Conservation (phyloP, 768 basidiomycete genomes). For the Leccinum barrowsii region DNA sequence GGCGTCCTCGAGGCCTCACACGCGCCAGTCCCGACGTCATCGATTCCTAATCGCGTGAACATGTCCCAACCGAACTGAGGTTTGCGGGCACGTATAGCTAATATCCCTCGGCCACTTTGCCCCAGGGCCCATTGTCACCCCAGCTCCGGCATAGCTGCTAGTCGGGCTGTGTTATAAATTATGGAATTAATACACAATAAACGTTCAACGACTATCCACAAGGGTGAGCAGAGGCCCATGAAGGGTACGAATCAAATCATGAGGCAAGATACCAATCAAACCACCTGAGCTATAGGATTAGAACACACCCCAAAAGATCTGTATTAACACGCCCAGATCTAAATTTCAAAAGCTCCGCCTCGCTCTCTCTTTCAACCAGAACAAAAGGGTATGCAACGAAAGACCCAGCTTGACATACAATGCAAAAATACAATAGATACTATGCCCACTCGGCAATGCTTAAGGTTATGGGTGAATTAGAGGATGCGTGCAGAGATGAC, state of each 20-base stretch:
- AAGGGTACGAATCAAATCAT: not conserved
- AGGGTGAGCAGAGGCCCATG: not conserved
- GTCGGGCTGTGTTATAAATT: not conserved
- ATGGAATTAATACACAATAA: not conserved
- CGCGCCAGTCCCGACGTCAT: not conserved
- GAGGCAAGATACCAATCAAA: not conserved
- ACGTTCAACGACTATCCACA: not conserved
- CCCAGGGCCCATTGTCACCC: constrained; percentile 13
- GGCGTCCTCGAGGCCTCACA: not conserved
- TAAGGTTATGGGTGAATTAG: constrained; percentile 5
- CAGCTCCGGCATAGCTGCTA: not conserved
- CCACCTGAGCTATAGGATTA: not conserved
- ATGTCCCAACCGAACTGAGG: not conserved
- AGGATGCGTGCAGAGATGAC: not conserved
- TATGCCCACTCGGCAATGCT: constrained; percentile 10
- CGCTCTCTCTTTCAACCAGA: not conserved
- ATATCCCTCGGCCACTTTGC: constrained; percentile 12
- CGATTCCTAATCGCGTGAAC: not conserved
- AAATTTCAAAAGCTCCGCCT: not conserved
- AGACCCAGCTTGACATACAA: constrained; percentile 2
- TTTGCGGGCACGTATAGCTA: constrained; percentile 17
- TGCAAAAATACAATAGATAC: constrained; percentile 9
- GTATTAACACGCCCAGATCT: not conserved
- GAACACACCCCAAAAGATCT: not conserved
- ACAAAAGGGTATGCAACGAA: not conserved